Evolutionary conservation across 78 protist genomes (phyloP).

Genomic region (Emiliania huxleyi): DNA sequence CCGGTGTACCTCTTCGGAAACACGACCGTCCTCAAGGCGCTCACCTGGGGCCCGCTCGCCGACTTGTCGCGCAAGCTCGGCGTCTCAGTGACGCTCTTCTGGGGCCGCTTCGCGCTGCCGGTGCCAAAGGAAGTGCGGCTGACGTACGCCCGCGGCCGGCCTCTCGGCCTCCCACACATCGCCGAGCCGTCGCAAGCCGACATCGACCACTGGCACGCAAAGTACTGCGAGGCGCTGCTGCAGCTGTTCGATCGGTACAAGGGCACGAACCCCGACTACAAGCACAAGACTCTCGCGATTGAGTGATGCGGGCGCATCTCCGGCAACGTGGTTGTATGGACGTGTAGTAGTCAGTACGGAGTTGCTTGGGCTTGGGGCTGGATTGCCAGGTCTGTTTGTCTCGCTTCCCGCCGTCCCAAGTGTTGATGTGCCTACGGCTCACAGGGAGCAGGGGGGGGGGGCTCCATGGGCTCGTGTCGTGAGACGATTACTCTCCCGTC

Average conservation of each 20-base stretch:
- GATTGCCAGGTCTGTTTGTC: too few species aligned
- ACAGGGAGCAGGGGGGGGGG: too few species aligned
- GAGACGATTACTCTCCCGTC: too few species aligned
- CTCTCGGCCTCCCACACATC: neutral
- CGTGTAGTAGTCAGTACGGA: too few species aligned
- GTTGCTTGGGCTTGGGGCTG: too few species aligned
- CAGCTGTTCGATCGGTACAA: neutral
- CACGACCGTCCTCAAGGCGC: neutral
- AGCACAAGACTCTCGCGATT: neutral
- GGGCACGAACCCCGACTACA: neutral
- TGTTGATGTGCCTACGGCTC: too few species aligned
- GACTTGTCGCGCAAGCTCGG: neutral
- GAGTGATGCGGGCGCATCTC: too few species aligned
- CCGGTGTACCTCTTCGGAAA: slow-evolving; percentile 1
- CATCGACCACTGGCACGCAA: neutral
- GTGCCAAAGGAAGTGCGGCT: neutral
- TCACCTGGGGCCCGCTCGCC: neutral
- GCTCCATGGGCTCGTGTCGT: too few species aligned
- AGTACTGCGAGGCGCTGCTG: neutral
- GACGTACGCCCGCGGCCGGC: slow-evolving; percentile 4
- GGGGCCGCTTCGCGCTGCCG: slow-evolving; percentile 12
- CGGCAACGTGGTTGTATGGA: too few species aligned
- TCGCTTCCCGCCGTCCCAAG: too few species aligned
- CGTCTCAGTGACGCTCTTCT: neutral
- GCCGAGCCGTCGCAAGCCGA: neutral